These are phyloP conservation scores for thale cress (Arabidopsis thaliana) DNA, from an alignment of 345 rosid genomes.

Conservation along the genomic window DNA sequence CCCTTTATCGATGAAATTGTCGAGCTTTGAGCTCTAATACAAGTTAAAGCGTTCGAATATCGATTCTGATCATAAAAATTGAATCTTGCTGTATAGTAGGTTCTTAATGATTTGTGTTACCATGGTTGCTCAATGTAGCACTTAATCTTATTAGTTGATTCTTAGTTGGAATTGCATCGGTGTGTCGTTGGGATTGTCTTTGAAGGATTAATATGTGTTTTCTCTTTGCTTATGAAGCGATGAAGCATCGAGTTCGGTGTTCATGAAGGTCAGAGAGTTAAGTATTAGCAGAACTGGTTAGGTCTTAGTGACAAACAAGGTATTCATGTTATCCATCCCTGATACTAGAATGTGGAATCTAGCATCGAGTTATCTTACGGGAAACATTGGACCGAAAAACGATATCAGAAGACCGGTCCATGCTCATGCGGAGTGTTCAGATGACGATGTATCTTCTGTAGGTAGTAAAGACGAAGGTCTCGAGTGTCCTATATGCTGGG, in stretches of 20 bases:
- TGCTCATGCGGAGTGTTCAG: constrained; percentile 66
- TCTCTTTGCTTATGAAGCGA: neutral
- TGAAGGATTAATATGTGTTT: neutral
- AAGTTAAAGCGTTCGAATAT: neutral
- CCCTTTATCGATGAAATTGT: neutral
- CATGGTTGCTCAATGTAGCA: neutral
- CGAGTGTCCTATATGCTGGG: constrained; percentile 93
- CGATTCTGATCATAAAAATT: neutral
- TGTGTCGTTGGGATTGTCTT: neutral
- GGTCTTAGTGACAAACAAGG: neutral
- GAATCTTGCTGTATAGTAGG: neutral
- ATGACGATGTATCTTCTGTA: constrained; percentile 66
- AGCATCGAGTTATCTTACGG: constrained; percentile 57
- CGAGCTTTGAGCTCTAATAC: neutral
- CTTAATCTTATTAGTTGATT: neutral
- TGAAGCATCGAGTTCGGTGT: neutral
- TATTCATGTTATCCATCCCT: constrained; percentile 38
- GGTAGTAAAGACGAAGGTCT: constrained; percentile 73
- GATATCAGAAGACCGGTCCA: constrained; percentile 46
- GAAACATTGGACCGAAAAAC: constrained; percentile 49
- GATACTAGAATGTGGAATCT: constrained; percentile 63
- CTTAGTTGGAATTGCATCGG: neutral
- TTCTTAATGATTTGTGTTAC: neutral
- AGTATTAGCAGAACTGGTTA: neutral
- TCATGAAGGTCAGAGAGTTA: constrained; percentile 20